Base-by-base conservation (phyloP, 2,329 filamentous ascomycete genomes). In the Microdochium trichocladiopsis region DNA sequence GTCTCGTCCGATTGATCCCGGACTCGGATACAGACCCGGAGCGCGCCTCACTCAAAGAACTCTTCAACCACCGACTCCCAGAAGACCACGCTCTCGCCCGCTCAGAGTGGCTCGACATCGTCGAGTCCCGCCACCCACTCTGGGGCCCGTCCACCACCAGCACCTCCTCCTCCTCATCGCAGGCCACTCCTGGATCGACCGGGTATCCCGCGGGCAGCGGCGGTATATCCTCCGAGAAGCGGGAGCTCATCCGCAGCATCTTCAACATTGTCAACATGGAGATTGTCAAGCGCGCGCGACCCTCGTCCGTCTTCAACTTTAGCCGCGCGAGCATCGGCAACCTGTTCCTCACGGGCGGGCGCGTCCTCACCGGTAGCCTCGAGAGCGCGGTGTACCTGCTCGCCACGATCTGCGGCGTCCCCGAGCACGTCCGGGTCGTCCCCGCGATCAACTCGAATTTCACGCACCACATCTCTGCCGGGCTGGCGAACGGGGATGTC, bases 371-470 rank as follows among this genome's bases (percentile, higher is more conserved):
- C 1, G 93, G 93, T 28, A 93, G 87, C 53, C 93, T 97, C 58
- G 94, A 97, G 67, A 88, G 88, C 6, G 90, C 90, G 43, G 94
- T 97, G 56, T 96, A 96, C 65, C 80, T 97, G 2, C 79, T 97
- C 4, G 88, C 87, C 50, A 88, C 86, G 60, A 89, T 96, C 57
- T 95, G 92, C 63, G 83, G 83, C n/a, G 87, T 97, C 1, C 87
- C 90, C 0, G 78, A 82, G 11, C 78, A 84, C 50, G 83, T 94
- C 5, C 79, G 84, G 0, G 90, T 96, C 1, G 82, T 97, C 16
- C 94, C 93, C 0, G 90, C 89, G 3, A 89, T 97, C 60, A 95
- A 96, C 73, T 91, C 88, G 56, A 97, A 96, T 67, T 96, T 96
- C 72, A 90, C 90, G 0, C 89, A 95, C 62, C 93, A 97, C 69